Conservation (phyloP, 805 yeast species). For the Pichia eremophila region DNA sequence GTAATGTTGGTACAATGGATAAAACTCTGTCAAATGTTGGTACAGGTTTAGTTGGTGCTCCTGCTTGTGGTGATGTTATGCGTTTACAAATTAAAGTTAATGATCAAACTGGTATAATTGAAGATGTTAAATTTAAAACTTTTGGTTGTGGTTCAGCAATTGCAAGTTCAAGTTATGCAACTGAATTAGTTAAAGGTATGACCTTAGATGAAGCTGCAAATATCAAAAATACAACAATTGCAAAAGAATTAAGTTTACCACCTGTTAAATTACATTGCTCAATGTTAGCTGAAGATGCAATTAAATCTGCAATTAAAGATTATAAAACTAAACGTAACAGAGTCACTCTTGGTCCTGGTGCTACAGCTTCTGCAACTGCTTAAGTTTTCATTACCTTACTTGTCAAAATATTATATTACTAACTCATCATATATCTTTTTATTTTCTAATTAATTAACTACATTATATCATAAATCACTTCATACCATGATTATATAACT, state of each 20-base stretch:
- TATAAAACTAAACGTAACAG: slow-evolving; percentile 71
- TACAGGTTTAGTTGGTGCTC: slow-evolving; percentile 97
- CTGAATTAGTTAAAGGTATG: slow-evolving; percentile 93
- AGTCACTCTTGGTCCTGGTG: slow-evolving; percentile 57
- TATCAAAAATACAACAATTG: slow-evolving; percentile 90
- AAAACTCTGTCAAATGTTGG: slow-evolving; percentile 73
- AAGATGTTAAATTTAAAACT: slow-evolving; percentile 95
- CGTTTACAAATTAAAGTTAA: slow-evolving; percentile 90
- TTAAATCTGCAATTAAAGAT: slow-evolving; percentile 93
- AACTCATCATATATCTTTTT: no score
- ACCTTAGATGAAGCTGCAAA: slow-evolving; percentile 86
- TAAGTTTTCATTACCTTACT: neutral
- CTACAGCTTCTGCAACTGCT: slow-evolving; percentile 12
- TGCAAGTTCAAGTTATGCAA: slow-evolving; percentile 90
- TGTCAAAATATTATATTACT: no score
- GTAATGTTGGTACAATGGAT: slow-evolving; percentile 92
- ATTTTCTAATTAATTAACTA: no score
- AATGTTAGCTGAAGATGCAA: slow-evolving; percentile 98
- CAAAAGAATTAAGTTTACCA: slow-evolving; percentile 88
- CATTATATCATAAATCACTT: no score
- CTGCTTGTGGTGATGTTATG: slow-evolving; percentile 99
- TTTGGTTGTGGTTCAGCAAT: slow-evolving; percentile 99
- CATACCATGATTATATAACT: no score
- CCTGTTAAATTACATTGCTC: slow-evolving; percentile 97
- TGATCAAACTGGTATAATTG: slow-evolving; percentile 81